Evolutionary conservation across 2,329 filamentous ascomycete genomes (phyloP), one percentile per base, ranked within the genome.

Genomic region (Calonectria crousiana): DNA sequence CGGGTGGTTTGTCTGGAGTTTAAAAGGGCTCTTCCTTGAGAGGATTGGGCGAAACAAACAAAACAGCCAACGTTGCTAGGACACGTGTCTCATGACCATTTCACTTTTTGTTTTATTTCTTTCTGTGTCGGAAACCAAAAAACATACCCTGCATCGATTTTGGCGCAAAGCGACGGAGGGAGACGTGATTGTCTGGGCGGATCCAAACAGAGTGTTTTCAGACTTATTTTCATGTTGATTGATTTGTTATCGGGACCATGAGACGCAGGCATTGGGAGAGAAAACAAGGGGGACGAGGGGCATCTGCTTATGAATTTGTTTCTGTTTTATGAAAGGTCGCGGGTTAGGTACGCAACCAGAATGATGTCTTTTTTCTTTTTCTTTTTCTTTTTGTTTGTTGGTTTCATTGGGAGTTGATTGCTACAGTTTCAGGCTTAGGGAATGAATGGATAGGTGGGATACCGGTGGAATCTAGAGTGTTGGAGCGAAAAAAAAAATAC

Each of bases 401-500:
- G 28, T 26, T 64, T 66, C 73, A 20, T 64, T 75, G 23, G 64
- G 69, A 41, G 58, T 47, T 58, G 38, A 52, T 67, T 23, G 47
- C 53, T 71, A 30, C 20, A 62, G 52, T 67, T 74, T 74, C 34
- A 41, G 73, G 71, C 64, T 72, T 69, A 44, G 74, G 73, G 67
- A 71, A 73, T 62, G 60, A 69, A 74, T 60, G 73, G 67, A 72
- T 65, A 72, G 75, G 73, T 23, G 56, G 56, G 56, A 28, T 62
- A 62, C 56, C 23, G 56, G 34, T 52, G 69, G 73, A 74, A 75
- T 74, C 69, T 79, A 82, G 81, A 82, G 67, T 72, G 69, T 77
- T 82, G 82, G 81, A 82, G 60, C 81, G 58, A 82, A 81, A 80
- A 82, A 81, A 62, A 82, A 81, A 80, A 82, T 80, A 44, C 58